A percentile compares a stretch with the other conserved stretches of the same genome.
Evolutionary conservation across 768 basidiomycete species (phyloP).

Genomic region (Leucocoprinus sp.): DNA sequence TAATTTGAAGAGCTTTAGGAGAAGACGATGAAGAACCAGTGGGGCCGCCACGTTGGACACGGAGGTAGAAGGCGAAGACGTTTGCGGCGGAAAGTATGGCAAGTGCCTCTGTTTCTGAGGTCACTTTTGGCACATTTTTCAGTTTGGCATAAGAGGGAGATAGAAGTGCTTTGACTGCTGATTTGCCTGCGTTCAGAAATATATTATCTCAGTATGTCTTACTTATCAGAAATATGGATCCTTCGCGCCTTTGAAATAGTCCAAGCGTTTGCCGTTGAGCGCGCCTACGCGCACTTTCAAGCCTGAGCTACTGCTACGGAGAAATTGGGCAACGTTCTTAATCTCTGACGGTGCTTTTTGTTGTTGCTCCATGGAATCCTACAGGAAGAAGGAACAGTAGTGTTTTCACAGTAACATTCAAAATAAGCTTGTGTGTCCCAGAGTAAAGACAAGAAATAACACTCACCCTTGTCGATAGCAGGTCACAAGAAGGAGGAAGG

Average conservation of each 20-base stretch:
- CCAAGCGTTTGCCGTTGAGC: constrained; percentile 87
- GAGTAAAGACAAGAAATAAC: not conserved
- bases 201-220: no score
- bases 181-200: constrained; percentile 60
- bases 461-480: no score
- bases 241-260: constrained; percentile 98
- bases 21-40: constrained; percentile 59
- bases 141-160: constrained; percentile 88
- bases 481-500: no score
- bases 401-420: no score
- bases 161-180: constrained; percentile 85
- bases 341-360: constrained; percentile 71
- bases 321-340: constrained; percentile 76
- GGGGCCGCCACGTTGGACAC: constrained; percentile 71
- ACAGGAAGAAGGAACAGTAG: no score
- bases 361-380: constrained; percentile 76
- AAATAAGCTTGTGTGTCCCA: no score
- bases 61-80: constrained; percentile 86
- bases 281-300: constrained; percentile 88
- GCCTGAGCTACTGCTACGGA: constrained; percentile 78
- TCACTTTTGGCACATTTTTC: constrained; percentile 69
- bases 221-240: no score
- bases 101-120: constrained; percentile 68
- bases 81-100: constrained; percentile 61
- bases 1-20: constrained; percentile 74